Conservation (phyloP, 495 filamentous ascomycete genomes). For the Xylaria telfairii region DNA sequence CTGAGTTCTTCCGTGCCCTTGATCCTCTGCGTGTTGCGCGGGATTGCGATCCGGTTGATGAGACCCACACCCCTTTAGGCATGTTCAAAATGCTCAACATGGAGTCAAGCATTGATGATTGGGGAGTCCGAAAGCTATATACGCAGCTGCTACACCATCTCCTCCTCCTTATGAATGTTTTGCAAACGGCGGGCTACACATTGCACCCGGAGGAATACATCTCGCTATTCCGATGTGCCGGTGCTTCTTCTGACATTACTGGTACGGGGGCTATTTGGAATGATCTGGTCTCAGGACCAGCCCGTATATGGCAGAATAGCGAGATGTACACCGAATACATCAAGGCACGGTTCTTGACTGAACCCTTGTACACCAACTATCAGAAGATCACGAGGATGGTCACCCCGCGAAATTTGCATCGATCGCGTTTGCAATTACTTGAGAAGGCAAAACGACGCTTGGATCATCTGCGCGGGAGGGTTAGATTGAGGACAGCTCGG, state of each 20-base stretch:
- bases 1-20: conserved; percentile 44
- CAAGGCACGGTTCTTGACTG: conserved; percentile 44
- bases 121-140: conserved; percentile 42
- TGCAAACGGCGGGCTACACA: conserved; percentile 31
- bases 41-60: conserved; percentile 35
- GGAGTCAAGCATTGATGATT: conserved; percentile 37
- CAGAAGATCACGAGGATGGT: conserved; percentile 39
- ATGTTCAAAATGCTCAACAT: conserved; percentile 36
- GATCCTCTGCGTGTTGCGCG: conserved; percentile 39
- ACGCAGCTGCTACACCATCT: conserved; percentile 30
- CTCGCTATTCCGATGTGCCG: conserved; percentile 42
- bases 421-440: conserved; percentile 20
- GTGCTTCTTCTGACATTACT: conserved; percentile 37
- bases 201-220: conserved; percentile 40
- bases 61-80: conserved; percentile 31
- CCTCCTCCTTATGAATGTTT: conserved; percentile 28
- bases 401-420: conserved; percentile 38
- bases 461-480: conserved; percentile 25
- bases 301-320: conserved; percentile 26
- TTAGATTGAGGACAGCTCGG: conserved; percentile 21
- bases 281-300: conserved; percentile 24
- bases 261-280: conserved; percentile 35
- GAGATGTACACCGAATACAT: conserved; percentile 40
- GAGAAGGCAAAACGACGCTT: conserved; percentile 1
- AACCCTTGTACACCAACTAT: conserved; percentile 43